Base-by-base conservation (phyloP, 495 filamentous ascomycete species). In the Penicillium desertorum region DNA sequence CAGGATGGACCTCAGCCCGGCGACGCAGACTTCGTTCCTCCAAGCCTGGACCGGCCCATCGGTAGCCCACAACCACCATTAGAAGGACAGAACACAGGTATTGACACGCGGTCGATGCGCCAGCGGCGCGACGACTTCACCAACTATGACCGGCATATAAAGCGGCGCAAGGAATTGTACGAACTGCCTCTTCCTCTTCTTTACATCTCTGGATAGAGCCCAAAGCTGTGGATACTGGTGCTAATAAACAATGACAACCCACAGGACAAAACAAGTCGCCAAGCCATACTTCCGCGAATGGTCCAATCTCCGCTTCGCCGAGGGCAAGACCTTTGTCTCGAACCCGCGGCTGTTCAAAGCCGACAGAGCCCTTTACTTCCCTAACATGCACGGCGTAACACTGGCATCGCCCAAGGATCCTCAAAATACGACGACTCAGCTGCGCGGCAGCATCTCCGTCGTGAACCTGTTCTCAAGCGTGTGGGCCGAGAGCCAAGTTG, bases 221-320 rank as follows among this genome's bases (percentile, higher is more conserved):
- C 9, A 30, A 25, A 43, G 14, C 36, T 2, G 23, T 23, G 1
- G 46, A 5, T 16, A 36, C 11, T 27, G 23, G 49, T 44, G 16
- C 45, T 64, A 54, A 62, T 16, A 1, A 47, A 39, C 10, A 47
- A 32, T 43, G n/a, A 8, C 34, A 37, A 48, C 14, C 32, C 23
- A 59, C 53, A 83, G 80, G 56, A 81, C 75, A 16, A 67, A 66
- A 62, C 79, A 78, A 72, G 82, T 93, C 60, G 72, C 83, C 12
- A 89, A 87, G 57, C 90, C 91, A 23, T 98, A 98, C 70, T 98
- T 96, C 80, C 86, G 89, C 63, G 92, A 98, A 82, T 95, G 90
- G 87, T 80, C 80, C 51, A 90, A 90, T 71, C 80, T 97, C 76
- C 81, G 85, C 5, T 82, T 88, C 65, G 81, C 88, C 73, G 81